Evolutionary conservation across 352 stramenopile genomes (phyloP).

Genomic region (Globisporangium ultimum): DNA sequence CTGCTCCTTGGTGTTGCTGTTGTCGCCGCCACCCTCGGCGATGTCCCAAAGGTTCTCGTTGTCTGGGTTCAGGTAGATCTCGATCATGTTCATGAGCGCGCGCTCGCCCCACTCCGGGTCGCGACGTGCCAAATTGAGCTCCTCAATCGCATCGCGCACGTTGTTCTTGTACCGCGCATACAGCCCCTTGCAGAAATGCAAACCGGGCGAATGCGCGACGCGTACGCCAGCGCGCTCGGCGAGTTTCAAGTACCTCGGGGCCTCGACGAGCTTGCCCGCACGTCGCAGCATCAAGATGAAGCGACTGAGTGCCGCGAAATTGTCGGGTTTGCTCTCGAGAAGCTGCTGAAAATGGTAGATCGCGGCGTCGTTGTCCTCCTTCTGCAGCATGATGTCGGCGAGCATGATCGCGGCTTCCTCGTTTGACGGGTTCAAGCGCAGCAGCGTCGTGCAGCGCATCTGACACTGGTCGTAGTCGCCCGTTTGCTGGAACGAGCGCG

Average conservation of each 20-base stretch:
- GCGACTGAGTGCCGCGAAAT: slow-evolving; percentile 87
- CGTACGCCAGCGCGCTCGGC: slow-evolving; percentile 70
- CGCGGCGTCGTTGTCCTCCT: slow-evolving; percentile 84
- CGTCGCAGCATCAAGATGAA: slow-evolving; percentile 87
- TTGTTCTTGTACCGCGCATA: slow-evolving; percentile 90
- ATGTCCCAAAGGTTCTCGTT: slow-evolving; percentile 92
- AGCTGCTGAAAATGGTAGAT: slow-evolving; percentile 90
- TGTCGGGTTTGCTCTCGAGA: slow-evolving; percentile 85
- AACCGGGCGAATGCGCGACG: slow-evolving; percentile 73
- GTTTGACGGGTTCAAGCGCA: slow-evolving; percentile 75
- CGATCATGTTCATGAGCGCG: slow-evolving; percentile 91
- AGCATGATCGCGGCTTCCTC: slow-evolving; percentile 90
- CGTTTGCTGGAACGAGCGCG: slow-evolving; percentile 59
- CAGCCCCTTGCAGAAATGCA: slow-evolving; percentile 91
- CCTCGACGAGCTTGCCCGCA: slow-evolving; percentile 75
- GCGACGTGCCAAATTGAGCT: slow-evolving; percentile 87
- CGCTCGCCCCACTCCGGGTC: slow-evolving; percentile 87
- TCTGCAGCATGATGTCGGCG: slow-evolving; percentile 87
- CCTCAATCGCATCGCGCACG: slow-evolving; percentile 86
- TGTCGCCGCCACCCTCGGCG: slow-evolving; percentile 14
- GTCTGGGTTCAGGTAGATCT: slow-evolving; percentile 94
- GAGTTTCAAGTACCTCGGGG: slow-evolving; percentile 74
- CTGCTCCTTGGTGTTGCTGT: slow-evolving; percentile 68
- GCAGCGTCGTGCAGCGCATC: slow-evolving; percentile 72
- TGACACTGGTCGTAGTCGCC: slow-evolving; percentile 87